A percentile compares a stretch with the other conserved stretches of the same genome.
phyloP scores from a whole-genome alignment of 2,329 filamentous ascomycete species.

The Penicillium expansum region DNA sequence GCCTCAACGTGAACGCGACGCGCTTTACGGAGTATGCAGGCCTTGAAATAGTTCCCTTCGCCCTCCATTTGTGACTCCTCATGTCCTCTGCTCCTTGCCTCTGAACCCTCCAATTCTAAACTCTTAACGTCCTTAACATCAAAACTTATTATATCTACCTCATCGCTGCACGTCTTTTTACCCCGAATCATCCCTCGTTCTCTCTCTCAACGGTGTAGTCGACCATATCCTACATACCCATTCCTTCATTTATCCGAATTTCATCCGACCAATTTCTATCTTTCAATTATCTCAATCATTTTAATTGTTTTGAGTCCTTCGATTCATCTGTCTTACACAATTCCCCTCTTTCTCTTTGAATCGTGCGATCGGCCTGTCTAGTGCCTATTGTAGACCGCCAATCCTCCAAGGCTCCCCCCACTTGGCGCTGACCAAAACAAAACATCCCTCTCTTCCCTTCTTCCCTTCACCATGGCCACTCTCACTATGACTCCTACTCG shows the following conservation, averaged over 20 bases:
- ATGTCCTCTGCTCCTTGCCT: conserved; percentile 8
- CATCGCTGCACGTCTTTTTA: not conserved
- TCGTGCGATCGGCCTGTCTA: conserved; percentile 4
- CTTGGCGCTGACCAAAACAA: conserved; percentile 30
- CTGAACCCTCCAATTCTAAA: not conserved
- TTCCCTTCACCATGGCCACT: conserved; percentile 29
- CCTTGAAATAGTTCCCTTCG: conserved; percentile 22
- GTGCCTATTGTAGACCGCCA: conserved; percentile 19
- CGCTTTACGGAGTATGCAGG: conserved; percentile 8
- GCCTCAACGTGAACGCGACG: conserved; percentile 23
- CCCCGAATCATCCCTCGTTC: conserved; percentile 1
- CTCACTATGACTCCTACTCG: conserved; percentile 38
- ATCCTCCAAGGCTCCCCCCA: conserved; percentile 23
- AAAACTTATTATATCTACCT: conserved; percentile 8
- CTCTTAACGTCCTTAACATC: conserved; percentile 7
- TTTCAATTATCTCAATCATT: conserved; percentile 3
- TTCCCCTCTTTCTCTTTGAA: not conserved
- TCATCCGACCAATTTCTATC: conserved; percentile 3
- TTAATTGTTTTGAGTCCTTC: not conserved
- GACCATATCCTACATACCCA: not conserved
- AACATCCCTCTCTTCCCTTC: conserved; percentile 7
- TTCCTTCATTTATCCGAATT: conserved; percentile 4
- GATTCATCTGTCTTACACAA: not conserved
- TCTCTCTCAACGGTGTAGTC: conserved; percentile 4
- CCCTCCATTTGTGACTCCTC: conserved; percentile 12